Evolutionary conservation across 371 early-diverging fungal species (phyloP), one percentile per base, ranked within the genome.

Genomic region (Zancudomyces culisetae): DNA sequence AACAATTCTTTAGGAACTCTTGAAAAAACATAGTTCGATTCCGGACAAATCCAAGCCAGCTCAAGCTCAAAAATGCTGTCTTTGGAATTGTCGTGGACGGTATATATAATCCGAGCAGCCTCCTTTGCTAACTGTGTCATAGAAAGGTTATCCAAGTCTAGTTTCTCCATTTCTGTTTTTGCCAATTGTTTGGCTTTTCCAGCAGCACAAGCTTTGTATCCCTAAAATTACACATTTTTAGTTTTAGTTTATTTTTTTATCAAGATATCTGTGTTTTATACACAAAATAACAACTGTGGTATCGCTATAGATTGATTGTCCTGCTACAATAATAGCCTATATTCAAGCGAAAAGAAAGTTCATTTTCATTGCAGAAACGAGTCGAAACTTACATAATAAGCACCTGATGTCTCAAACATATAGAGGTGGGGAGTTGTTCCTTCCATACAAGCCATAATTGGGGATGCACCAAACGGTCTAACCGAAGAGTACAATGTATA

Each of bases 11-110:
- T 74, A 51, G 98, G 95, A 21, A 95, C 94, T 52, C 82, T 71
- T 52, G 78, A 71, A 63, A 93, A 94, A 55, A 74, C 68, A 24
- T 74, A 73, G 22, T 74, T 73, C 28, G 87, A 81, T 55, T 87
- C 88, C n/a, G 73, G 78, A 59, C 87, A 86, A 47, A 95, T 76
- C 98, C 98, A 97, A 70, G 83, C 85, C 58, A 95, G 65, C 68
- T 97, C 98, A 42, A 97, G 72, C 70, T 97, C 96, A 73, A 93
- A 92, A 42, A 88, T 88, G 70, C 90, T 93, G 70, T 97, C 96
- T 72, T 97, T 95, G 52, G 81, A 79, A 45, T 94, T 93, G 62
- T 94, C 96, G 59, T 97, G 98, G 42, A 85, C 91, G 30, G 83
- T 73, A 62, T 95, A 79, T 57, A 97, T 90, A 55, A 97, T 95